Base-by-base conservation (phyloP, 2,329 filamentous ascomycete genomes). In the Claviceps arundinis region DNA sequence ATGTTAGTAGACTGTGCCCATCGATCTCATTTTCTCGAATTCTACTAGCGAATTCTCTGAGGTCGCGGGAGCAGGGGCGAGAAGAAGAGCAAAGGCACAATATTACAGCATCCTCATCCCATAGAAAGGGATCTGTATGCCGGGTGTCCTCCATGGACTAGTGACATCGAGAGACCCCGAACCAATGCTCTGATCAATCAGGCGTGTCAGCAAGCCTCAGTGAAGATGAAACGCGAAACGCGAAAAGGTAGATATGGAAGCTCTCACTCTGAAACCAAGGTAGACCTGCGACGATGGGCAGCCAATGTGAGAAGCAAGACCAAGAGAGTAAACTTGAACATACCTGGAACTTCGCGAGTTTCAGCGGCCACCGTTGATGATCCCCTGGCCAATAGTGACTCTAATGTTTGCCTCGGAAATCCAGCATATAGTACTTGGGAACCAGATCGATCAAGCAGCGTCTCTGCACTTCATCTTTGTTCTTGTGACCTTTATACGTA, bases 21-120 rank as follows among this genome's bases (percentile, higher is more conserved):
- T 82, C 79, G 5, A 91, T 71, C 7, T 82, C 73, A 51, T 87
- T 75, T 1, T 82, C 74, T 6, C 74, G 69, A 5, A 94, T 65
- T 4, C 69, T 69, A 19, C 62, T 61, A 53, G 81, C 77, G 3
- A 94, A 71, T 0, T 62, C 48, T 0, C 61, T 60, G 0, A 74
- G 67, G 49, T 85, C 72, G 4, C 62, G 65, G 47, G 67, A 66
- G 75, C 76, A 79, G 9, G 77, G 73, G 47, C 71, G 70, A 3
- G 71, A 62, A 2, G 70, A 60, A 22, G 75, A 72, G 62, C 83
- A 88, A 3, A 94, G 71, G 60, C 84, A 81, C 16, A 72, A 64
- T 9, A 85, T 76, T 11, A 94, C 79, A 38, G 81, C 74, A 40
- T 85, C 80, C 37, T 82, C 73, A 38, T 77, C 76, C 89, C 89